phyloP scores from a whole-genome alignment of 2,329 filamentous ascomycete species.

The Conoideocrella luteorostrata region DNA sequence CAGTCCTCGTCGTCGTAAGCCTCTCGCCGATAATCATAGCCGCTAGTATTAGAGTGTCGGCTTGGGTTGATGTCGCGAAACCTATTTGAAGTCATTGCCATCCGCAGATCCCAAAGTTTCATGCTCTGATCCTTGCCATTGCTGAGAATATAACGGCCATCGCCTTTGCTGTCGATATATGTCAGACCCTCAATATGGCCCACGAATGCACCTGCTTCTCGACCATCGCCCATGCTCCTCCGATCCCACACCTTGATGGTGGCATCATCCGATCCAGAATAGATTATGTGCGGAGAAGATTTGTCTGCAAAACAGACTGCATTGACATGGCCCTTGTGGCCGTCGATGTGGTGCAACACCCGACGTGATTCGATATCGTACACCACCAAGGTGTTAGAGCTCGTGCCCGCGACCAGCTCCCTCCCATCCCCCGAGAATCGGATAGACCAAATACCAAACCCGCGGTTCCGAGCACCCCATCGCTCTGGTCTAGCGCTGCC shows the following conservation, averaged over 20 bases:
- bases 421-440: constrained; percentile 88
- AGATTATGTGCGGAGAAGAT: constrained; percentile 84
- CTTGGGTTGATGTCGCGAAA: constrained; percentile 51
- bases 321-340: constrained; percentile 86
- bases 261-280: constrained; percentile 91
- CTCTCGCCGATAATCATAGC: constrained; percentile 70
- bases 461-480: constrained; percentile 22
- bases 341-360: constrained; percentile 66
- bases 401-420: constrained; percentile 86
- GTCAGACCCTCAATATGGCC: constrained; percentile 62
- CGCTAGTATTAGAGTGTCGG: constrained; percentile 45
- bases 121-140: constrained; percentile 96
- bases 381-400: constrained; percentile 70
- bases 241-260: constrained; percentile 96
- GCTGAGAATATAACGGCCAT: constrained; percentile 76
- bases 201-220: constrained; percentile 61
- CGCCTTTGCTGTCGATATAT: constrained; percentile 64
- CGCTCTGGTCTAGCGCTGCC: constrained; percentile 9
- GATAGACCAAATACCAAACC: constrained; percentile 76
- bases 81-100: constrained; percentile 70
- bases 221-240: constrained; percentile 79
- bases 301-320: constrained; percentile 93
- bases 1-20: constrained; percentile 59
- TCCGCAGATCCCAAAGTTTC: constrained; percentile 93
- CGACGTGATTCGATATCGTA: constrained; percentile 83